Evolutionary conservation across 1,284 basidiomycete genomes (phyloP), one percentile per base, ranked within the genome.

Genomic region (Puccinia coronata): DNA sequence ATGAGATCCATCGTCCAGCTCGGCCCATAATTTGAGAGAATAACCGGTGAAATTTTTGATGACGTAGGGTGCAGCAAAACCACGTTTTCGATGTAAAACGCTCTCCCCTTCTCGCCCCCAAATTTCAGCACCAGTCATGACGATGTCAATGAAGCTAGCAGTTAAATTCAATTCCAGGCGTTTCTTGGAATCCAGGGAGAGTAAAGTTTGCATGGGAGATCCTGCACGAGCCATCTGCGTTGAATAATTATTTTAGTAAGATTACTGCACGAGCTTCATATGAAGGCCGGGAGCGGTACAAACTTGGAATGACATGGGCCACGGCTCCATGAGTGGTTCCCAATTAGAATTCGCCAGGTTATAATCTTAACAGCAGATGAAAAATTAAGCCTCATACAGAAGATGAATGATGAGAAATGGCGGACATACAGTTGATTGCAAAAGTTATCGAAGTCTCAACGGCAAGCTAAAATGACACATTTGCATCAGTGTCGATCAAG

Each of bases 281-380:
- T 74, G 67, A 16, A 47, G n/a, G 6, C n/a, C 86, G 89, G 82
- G 85, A 94, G 53, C 53, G 71, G 53, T 43, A 43, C 71, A 2
- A 39, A 73, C 93, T 80, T 89, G 89, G 70, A 94, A 86, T 41
- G 92, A 91, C 84, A 98, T 93, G 34, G 90, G 92, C 96, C 97
- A 99, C 0, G 97, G 97, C 86, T 99, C 97, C 84, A 98, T 93
- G 74, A 99, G 87, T n/a, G 98, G 97, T 87, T 99, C 97, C 94
- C 97, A 99, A 85, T 99, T 95, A 69, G 97, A 99, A 85, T 98
- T 96, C 39, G 93, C 92, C 78, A 99, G 87, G 87, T 99, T 99
- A 93, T 95, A 99, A 86, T 97, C 81, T 82, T 65, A 41, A 69
- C 31, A 75, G 25, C 53, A 47, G 34, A 41, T 25, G 1, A 41